Percentiles rank a stretch among this genome's conserved stretches.
Evolutionary conservation across 108 stramenopile species (phyloP).

Genomic region (Fragilaria crotonensis): DNA sequence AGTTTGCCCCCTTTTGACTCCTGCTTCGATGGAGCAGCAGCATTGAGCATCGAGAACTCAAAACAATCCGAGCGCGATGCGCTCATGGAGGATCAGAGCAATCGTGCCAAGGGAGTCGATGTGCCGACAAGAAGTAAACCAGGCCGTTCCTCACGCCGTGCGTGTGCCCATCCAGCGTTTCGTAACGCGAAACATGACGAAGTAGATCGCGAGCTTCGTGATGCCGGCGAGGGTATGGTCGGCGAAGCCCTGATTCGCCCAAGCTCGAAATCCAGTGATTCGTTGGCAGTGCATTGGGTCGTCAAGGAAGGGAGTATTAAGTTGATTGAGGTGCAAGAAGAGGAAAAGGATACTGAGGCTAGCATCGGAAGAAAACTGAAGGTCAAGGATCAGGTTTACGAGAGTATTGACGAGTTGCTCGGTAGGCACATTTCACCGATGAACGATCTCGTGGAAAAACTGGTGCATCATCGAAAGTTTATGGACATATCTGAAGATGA

Average conservation of each 20-base stretch:
- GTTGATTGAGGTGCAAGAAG: constrained; percentile 76
- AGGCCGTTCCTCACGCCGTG: constrained; percentile 68
- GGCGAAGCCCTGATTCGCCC: constrained; percentile 82
- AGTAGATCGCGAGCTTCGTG: constrained; percentile 61
- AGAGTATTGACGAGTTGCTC: constrained; percentile 83
- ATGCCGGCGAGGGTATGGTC: constrained; percentile 68
- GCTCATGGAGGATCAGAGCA: constrained; percentile 42
- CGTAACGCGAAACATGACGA: constrained; percentile 67
- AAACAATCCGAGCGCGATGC: constrained; percentile 73
- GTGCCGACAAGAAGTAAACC: constrained; percentile 17
- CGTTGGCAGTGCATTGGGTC: constrained; percentile 82
- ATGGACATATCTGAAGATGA: constrained; percentile 68
- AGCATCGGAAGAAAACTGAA: constrained; percentile 76
- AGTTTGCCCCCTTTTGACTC: constrained; percentile 58
- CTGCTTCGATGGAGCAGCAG: constrained; percentile 55
- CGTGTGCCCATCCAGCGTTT: constrained; percentile 85
- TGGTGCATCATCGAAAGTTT: constrained; percentile 76
- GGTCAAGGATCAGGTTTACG: constrained; percentile 70
- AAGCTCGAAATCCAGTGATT: constrained; percentile 73
- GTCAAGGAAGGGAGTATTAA: constrained; percentile 71
- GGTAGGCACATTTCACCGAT: constrained; percentile 82
- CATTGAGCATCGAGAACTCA: constrained; percentile 55
- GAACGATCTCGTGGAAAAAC: constrained; percentile 82
- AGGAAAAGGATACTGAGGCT: constrained; percentile 83
- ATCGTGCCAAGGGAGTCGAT: constrained; percentile 6